Percentiles rank a stretch among this genome's conserved stretches.
These are phyloP conservation scores for Colletotrichum sp. DNA, from an alignment of 2,329 filamentous ascomycete species.

Conservation along the genomic window DNA sequence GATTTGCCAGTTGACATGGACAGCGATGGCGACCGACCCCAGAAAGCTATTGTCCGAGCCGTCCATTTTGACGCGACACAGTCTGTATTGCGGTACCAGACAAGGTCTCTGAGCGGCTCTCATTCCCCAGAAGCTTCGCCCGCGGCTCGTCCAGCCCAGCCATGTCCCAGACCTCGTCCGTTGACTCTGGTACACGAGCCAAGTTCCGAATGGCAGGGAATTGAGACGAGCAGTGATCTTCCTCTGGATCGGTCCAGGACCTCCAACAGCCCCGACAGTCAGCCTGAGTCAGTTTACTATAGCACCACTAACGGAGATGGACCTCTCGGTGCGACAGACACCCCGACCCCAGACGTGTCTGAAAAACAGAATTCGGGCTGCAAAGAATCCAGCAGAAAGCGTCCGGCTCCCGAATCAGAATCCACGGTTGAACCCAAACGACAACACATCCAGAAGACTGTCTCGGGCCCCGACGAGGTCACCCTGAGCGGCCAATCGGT, in stretches of 20 bases:
- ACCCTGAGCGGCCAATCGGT: neutral
- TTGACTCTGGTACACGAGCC: neutral
- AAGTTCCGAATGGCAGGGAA: neutral
- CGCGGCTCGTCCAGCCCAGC: neutral
- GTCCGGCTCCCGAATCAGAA: neutral
- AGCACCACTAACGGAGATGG: neutral
- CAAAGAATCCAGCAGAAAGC: neutral
- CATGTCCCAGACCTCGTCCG: neutral
- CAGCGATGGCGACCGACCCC: neutral
- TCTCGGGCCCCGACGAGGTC: neutral
- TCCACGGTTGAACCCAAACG: neutral
- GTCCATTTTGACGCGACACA: neutral
- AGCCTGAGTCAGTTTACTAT: neutral
- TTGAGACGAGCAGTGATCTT: neutral
- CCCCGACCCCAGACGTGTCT: neutral
- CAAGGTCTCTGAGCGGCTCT: neutral
- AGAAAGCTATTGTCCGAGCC: neutral
- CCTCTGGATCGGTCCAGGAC: neutral
- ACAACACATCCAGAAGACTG: neutral
- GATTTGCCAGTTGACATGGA: neutral
- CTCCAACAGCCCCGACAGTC: neutral
- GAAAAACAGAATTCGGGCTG: neutral
- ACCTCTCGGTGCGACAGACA: neutral
- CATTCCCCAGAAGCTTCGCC: neutral
- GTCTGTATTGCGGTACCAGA: neutral